Base-by-base conservation (phyloP, 2,329 filamentous ascomycete genomes). In the Westerdykella sp. region DNA sequence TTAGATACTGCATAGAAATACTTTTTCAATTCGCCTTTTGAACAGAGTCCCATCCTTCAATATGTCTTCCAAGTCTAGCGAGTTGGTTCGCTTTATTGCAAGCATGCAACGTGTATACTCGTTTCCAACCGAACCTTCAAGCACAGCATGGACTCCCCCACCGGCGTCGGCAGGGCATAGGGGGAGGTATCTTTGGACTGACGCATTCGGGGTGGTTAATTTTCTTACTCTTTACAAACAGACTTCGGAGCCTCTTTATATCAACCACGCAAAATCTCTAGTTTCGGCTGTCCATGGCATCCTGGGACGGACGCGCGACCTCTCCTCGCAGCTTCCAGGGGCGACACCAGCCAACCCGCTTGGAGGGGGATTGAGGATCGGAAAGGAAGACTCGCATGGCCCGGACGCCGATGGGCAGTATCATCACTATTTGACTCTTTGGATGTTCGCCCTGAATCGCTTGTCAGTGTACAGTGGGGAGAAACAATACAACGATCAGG, bases 381-480 rank as follows among this genome's bases (percentile, higher is more conserved):
- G 79, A 21, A 81, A 81, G 55, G 47, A 69, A 11, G 65, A 73
- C 2, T 75, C 66, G 11, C 42, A 47, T 0, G 77, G 77, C 0
- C 55, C 65, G 1, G 77, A 81, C 41, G 68, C 71, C 6, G 78
- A 81, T 55, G 78, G 78, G 2, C 78, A 81, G 56, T 81, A 81
- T 46, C 76, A 80, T 50, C 78, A 81, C 51, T 81, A 81, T 49
- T 65, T 81, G 15, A 80, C 77, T 0, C 54, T 80, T 5, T 82
- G 78, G 78, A 80, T 81, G 77, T 80, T 80, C 55, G 77, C 78
- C 2, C 66, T 81, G 4, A 79, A 78, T 53, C 67, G 78, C 1
- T 63, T 79, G 34, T 67, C 73, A 0, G 47, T 73, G 30, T 77
- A 74, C 2, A 69, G 72, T 1, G 65, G 64, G 0, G 69, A 79